Evolutionary conservation across 306 rosid genomes (phyloP), one percentile per base, ranked within the genome.

Genomic region (Acmispon strigosus): DNA sequence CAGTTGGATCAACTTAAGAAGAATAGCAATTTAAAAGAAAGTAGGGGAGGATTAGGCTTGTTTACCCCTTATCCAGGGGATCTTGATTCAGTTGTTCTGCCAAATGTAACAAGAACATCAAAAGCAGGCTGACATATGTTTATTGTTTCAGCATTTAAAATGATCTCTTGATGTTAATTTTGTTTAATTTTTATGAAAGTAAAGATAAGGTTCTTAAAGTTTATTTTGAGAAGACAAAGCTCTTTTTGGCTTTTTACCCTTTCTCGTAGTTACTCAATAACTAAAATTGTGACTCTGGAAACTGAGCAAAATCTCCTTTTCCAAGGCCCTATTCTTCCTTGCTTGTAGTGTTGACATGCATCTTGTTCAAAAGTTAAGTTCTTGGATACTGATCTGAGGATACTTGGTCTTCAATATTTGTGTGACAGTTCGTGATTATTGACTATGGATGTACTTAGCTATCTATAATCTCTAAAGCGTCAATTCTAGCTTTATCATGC

Each of bases 31-130:
- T 79, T 94, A 83, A 75, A 79, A 77, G 96, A 95, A 80, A 91
- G 85, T 78, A 78, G 90, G 75, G 99, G 96, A 62, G 99, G 99
- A 32, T 82, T 87, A 83, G 96, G 99, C 43, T 81, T 95, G 88
- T 91, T 89, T 86, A 91, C 92, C 64, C 92, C 91, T 10, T 95
- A 91, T 78, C 99, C 99, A 4, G 92, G 77, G 18, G 78, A 95
- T 73, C 92, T 89, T 37, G 75, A 62, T 70, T 74, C 86, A 0
- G 96, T 91, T 80, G 88, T 77, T 78, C 85, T 91, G 49, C 96
- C 99, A 16, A 19, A 73, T 60, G 87, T 87, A 66, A 78, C 82
- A 54, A 86, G 97, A 87, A 80, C 89, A 66, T 94, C 99, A 29
- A 91, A 91, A 87, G 97, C 99, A 51, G 97, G 97, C 71, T 95